Base-by-base conservation (phyloP, 2,329 filamentous ascomycete species). In the Aspergillus novoparasiticus region DNA sequence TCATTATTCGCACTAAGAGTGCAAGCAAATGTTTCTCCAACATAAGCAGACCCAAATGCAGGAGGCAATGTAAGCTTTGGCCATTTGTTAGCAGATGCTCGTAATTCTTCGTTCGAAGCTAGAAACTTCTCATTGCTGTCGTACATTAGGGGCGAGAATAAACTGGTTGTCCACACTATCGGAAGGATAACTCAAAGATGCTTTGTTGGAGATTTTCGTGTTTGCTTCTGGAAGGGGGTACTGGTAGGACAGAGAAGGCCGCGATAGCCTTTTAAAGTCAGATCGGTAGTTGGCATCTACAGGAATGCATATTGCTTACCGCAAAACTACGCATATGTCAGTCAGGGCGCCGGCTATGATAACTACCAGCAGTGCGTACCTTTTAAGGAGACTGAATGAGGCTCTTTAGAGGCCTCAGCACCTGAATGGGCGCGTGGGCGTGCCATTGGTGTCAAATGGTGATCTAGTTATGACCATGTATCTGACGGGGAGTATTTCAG, bases 1-100 rank as follows among this genome's bases (percentile, higher is more conserved):
- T 98, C 94, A 76, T 97, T 94, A 82, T 97, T 97, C n/a, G 92
- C 94, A 80, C 94, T 97, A 26, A 98, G 85, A 1, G 94, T 97
- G 79, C 95, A 99, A 67, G 90, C 90, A 79, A 99, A 98, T 0
- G 90, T 93, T 81, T 98, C 94, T 71, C 95, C 95, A 23, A 98
- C 94, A 76, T 97, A 97, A 10, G 94, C 94, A 14, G 92, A 94
- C 51, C 94, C 94, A 76, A 99, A 98, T 0, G 93, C 90, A 19
- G 93, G 90, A 11, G 95, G 94, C 1, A 98, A 88, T 54, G 92
- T 95, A 71, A 98, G 86, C 69, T 83, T 56, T 48, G 60, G 21
- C 51, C 10, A 32, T 46, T 39, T 34, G 66, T 73, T 56, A 70
- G 64, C 64, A 60, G 59, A 32, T 32, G 21, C 19, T 32, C 28